Base-by-base conservation (phyloP, 2,329 filamentous ascomycete species). In the Zarea fungicola region DNA sequence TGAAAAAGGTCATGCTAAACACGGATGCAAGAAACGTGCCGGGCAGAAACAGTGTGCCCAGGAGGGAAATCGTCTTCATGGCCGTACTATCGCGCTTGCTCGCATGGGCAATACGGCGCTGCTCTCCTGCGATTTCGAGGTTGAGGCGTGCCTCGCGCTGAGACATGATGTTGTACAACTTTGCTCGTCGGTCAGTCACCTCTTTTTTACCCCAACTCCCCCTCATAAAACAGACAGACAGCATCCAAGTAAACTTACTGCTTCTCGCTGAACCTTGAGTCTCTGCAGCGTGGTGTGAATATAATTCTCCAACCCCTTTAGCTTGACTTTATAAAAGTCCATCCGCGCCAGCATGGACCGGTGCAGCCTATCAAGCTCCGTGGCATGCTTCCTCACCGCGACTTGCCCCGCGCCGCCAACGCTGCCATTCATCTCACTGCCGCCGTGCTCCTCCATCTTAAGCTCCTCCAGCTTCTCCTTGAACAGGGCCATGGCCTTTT, bases 1-100 rank as follows among this genome's bases (percentile, higher is more conserved):
- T 75, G 67, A 84, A 84, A 60, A 84, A 84, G 0, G 78, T 79
- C 79, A 83, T 84, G 67, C 75, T 77, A 56, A 84, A 84, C 21
- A 84, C 69, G 1, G 81, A 84, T 8, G 81, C 75, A 16, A 84
- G 70, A 54, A 77, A 82, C 1, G 80, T 83, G 2, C 80, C 80
- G 0, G 81, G 81, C 6, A 84, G 67, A 56, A 84, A 84, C 34
- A 84, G 67, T 34, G 80, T 79, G 23, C 81, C 81, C 48, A 84
- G 74, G 1, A 84, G 71, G 0, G 80, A 83, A 32, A 84, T 69
- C 1, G 79, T 81, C 67, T 84, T 84, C 80, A 83, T 83, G 49
- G 80, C 78, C 4, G 77, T 80, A 61, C 77, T 79, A 61, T 83
- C 79, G 11, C 79, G 72, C 62, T 82, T 82, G 58, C 77, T 77